phyloP scores from a whole-genome alignment of 1,139 yeast genomes.

The Pichia sp. region DNA sequence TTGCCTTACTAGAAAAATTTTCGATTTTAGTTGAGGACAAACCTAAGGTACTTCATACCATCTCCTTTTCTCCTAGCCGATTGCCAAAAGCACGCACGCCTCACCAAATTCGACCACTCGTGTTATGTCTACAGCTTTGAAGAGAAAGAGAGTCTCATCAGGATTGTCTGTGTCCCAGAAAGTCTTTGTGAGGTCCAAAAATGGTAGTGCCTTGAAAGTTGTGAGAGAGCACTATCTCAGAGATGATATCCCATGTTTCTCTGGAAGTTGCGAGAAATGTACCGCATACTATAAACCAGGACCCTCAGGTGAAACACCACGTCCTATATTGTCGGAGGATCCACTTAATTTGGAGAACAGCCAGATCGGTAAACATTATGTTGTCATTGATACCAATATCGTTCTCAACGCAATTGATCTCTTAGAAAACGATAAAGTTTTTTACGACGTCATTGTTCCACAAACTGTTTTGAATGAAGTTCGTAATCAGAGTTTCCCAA shows the following conservation, averaged over 20 bases:
- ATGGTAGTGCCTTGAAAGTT: constrained; percentile 84
- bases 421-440: constrained; percentile 68
- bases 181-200: constrained; percentile 84
- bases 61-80: no score
- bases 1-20: no score
- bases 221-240: constrained; percentile 93
- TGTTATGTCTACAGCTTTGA: constrained; percentile 10
- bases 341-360: constrained; percentile 39
- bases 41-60: no score
- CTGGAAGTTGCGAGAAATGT: constrained; percentile 63
- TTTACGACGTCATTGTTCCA: constrained; percentile 85
- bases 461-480: constrained; percentile 95
- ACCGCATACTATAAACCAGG: constrained; percentile 48
- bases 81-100: no score
- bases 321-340: constrained; percentile 41
- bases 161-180: constrained; percentile 79
- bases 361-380: constrained; percentile 52
- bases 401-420: constrained; percentile 85
- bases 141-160: constrained; percentile 38
- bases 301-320: constrained; percentile 45
- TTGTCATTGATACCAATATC: constrained; percentile 83
- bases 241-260: constrained; percentile 86
- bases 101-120: no score
- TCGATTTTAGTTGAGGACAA: no score
- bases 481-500: constrained; percentile 78